Evolutionary conservation across 1,284 basidiomycete species (phyloP).

Genomic region (Malassezia cuniculi): DNA sequence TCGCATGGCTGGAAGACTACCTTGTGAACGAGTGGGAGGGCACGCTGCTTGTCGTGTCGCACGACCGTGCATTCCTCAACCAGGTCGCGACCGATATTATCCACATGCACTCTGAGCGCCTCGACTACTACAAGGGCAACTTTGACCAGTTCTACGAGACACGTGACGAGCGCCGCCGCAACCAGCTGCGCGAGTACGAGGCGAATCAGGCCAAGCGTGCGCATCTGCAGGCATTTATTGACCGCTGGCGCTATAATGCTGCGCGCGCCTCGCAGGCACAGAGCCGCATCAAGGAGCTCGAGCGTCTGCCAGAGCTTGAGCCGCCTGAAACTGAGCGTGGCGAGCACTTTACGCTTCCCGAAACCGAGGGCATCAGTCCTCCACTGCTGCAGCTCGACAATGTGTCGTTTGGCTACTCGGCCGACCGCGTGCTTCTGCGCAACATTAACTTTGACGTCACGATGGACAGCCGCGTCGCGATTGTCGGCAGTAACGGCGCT

Average conservation of each 20-base stretch:
- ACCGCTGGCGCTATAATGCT: conserved; percentile 43
- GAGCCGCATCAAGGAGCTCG: conserved; percentile 93
- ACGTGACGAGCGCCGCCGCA: conserved; percentile 82
- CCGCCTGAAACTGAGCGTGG: conserved; percentile 74
- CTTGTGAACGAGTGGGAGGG: conserved; percentile 70
- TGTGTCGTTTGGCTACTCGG: conserved; percentile 77
- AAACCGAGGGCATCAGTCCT: conserved; percentile 69
- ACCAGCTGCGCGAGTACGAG: conserved; percentile 65
- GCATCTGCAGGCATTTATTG: conserved; percentile 88
- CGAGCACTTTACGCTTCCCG: conserved; percentile 51
- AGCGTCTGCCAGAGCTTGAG: conserved; percentile 87
- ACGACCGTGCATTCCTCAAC: conserved; percentile 97
- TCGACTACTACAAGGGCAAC: conserved; percentile 88
- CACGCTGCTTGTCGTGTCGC: conserved; percentile 89
- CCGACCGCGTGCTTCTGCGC: conserved; percentile 67
- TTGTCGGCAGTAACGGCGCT: conserved; percentile 40
- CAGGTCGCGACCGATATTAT: conserved; percentile 95
- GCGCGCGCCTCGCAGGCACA: conserved; percentile 59
- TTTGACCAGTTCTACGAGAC: conserved; percentile 99
- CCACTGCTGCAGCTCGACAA: conserved; percentile 88
- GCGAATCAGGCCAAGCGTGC: conserved; percentile 86
- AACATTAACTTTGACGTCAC: conserved; percentile 67
- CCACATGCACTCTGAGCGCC: conserved; percentile 82
- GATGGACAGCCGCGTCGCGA: conserved; percentile 32
- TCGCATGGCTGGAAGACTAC: conserved; percentile 52